Conservation (phyloP, 495 filamentous ascomycete species). For the Chaetomium fimeti region DNA sequence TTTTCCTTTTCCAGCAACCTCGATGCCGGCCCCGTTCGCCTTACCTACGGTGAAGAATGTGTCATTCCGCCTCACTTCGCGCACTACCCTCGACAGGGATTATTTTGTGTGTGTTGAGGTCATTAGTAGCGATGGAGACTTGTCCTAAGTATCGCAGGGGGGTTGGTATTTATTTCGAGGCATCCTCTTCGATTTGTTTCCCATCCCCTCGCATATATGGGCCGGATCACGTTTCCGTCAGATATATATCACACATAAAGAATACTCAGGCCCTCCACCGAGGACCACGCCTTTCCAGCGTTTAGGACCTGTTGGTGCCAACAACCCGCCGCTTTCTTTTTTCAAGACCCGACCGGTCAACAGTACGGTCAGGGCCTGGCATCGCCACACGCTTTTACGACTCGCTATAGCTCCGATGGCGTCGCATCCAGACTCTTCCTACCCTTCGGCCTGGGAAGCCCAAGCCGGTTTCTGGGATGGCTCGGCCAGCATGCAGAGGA, state of each 20-base stretch:
- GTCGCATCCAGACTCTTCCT: not conserved
- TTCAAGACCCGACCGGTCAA: not conserved
- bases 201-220: not conserved
- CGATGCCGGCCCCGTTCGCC: conserved; percentile 15
- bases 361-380: not conserved
- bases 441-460: not conserved
- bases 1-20: conserved; percentile 14
- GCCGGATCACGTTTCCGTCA: not conserved
- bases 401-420: not conserved
- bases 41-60: conserved; percentile 22
- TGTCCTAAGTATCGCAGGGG: not conserved
- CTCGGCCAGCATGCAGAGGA: conserved; percentile 13
- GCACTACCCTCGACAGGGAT: not conserved
- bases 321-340: not conserved
- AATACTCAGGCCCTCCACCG: not conserved
- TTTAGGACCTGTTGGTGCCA: not conserved
- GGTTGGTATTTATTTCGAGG: not conserved
- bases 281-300: not conserved
- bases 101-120: not conserved
- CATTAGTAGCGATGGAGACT: conserved; percentile 1
- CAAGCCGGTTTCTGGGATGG: conserved; percentile 10
- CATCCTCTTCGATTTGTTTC: not conserved
- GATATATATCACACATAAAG: not conserved
- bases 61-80: conserved; percentile 18
- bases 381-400: not conserved